phyloP scores from a whole-genome alignment of 208 protist species.

The Trichomonas tenax region DNA sequence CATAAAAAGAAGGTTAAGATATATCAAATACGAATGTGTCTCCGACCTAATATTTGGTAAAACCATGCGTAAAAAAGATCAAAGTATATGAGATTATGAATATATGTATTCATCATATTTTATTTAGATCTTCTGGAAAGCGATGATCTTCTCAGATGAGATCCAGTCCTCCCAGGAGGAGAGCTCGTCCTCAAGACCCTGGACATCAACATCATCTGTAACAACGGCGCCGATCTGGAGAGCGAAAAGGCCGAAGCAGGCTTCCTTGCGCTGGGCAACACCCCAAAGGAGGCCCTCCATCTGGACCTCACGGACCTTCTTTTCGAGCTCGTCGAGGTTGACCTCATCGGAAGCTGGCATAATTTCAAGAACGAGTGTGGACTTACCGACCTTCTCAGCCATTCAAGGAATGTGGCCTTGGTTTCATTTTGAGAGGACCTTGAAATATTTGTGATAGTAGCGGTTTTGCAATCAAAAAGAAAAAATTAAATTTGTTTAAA shows the following conservation, averaged over 20 bases:
- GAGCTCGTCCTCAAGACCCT: not conserved
- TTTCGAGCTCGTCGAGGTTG: not conserved
- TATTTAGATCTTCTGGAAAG: conserved; percentile 23
- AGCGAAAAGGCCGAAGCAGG: not conserved
- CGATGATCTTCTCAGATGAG: not conserved
- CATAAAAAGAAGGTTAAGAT: no score
- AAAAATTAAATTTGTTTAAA: not conserved
- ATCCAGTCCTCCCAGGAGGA: not conserved
- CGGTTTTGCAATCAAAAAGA: not conserved
- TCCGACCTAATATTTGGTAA: no score
- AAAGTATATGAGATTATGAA: no score
- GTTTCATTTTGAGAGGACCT: not conserved
- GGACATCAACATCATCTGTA: conserved; percentile 10
- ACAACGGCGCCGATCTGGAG: conserved; percentile 1
- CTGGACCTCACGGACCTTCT: not conserved
- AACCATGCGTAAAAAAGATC: no score
- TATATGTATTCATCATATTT: not conserved
- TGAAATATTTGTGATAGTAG: not conserved
- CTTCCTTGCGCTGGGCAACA: not conserved
- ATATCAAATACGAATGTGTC: no score
- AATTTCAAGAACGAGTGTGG: not conserved
- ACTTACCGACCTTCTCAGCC: not conserved
- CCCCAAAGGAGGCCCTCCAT: conserved; percentile 1
- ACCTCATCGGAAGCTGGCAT: not conserved
- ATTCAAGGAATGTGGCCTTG: not conserved